Base-by-base conservation (phyloP, 2,329 filamentous ascomycete species). In the Cryoendolithus antarcticus region DNA sequence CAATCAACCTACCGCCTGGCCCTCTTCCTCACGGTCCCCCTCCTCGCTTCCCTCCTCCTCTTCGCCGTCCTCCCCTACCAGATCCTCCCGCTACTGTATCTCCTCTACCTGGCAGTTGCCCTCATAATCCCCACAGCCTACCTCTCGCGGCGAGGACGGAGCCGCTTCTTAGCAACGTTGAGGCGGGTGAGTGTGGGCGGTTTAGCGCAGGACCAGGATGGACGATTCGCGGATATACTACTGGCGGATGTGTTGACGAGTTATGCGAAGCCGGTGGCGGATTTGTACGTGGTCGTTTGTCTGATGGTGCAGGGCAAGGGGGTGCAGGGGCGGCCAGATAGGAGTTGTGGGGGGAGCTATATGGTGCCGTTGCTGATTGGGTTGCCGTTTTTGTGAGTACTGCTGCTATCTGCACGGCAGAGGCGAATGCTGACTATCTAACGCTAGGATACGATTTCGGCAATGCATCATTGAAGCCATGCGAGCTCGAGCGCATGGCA, bases 201-300 rank as follows among this genome's bases (percentile, higher is more conserved):
- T 0, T 71, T 98, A 15, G 89, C 91, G 9, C 80, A 89, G 61
- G 69, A 83, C 1, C 75, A 83, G 50, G 83, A 95, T 60, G 86
- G 89, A 39, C 94, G 93, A 57, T 96, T 96, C 54, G 89, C 86
- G 40, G 91, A 98, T 57, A 82, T 96, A 38, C 65, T 98, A 42
- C 75, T 98, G 11, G 88, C 91, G 28, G 91, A 98, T 71, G 89
- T 86, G 40, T 65, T 96, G 51, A 98, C 91, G 32, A 93, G 84
- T 54, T 98, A 96, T 60, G 81, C 89, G 45, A 94, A 93, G 61
- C 82, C 95, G 24, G 70, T 93, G 21, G 89, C 80, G 15, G 91
- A 98, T 60, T 65, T 95, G 9, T 95, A 86, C 58, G 82, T 96
- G 40, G 79, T 79, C 35, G 63, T 86, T 21, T 96, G 86, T 74